A percentile compares a stretch with the other conserved stretches of the same genome.
phyloP scores from a whole-genome alignment of 345 rosid genomes.

The Brassica rapa region DNA sequence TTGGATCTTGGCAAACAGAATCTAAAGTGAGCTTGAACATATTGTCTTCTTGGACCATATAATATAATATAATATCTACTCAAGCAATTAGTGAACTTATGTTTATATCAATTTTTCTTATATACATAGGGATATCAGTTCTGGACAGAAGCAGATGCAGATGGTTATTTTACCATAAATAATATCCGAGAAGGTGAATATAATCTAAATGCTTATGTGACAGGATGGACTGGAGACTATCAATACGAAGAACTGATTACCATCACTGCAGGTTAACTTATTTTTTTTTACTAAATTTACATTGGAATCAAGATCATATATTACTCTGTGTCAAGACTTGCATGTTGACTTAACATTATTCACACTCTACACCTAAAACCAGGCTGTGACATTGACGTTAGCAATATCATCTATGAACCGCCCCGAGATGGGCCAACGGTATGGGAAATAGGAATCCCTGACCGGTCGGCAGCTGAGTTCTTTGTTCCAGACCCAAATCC shows the following conservation, averaged over 20 bases:
- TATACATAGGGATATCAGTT: slow-evolving; percentile 65
- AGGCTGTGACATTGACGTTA: slow-evolving; percentile 60
- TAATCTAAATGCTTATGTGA: slow-evolving; percentile 67
- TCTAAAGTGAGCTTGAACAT: slow-evolving; percentile 47
- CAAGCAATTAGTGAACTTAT: neutral
- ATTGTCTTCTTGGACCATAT: neutral
- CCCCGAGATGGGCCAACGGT: slow-evolving; percentile 78
- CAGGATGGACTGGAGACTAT: slow-evolving; percentile 78
- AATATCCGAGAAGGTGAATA: slow-evolving; percentile 58
- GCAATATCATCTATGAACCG: slow-evolving; percentile 59
- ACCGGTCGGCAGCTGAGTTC: slow-evolving; percentile 75
- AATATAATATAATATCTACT: neutral
- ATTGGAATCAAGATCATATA: neutral
- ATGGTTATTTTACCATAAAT: slow-evolving; percentile 58
- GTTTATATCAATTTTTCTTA: neutral
- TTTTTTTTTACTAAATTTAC: neutral
- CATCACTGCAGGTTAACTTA: slow-evolving; percentile 56
- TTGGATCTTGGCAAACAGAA: slow-evolving; percentile 87
- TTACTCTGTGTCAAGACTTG: neutral
- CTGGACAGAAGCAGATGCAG: slow-evolving; percentile 65
- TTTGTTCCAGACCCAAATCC: slow-evolving; percentile 77
- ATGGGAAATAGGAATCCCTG: slow-evolving; percentile 91
- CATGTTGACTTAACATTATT: neutral
- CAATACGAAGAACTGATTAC: slow-evolving; percentile 40
- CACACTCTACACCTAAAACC: slow-evolving; percentile 8